Percentiles rank a stretch among this genome's conserved stretches.
Conservation (phyloP, 1,139 yeast genomes). For the Williopsis jadinii region DNA sequence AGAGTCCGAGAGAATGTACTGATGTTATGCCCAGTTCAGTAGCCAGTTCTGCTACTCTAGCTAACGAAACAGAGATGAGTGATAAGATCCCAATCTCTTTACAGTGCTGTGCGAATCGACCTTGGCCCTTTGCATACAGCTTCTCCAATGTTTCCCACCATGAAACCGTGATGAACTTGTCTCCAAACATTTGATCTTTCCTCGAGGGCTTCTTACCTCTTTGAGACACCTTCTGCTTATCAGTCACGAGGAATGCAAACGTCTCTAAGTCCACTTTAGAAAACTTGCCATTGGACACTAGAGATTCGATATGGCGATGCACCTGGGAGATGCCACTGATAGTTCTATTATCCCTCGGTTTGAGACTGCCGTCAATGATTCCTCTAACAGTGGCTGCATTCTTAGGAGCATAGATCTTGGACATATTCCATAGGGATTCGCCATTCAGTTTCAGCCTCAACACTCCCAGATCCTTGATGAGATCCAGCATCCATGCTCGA, state of each 20-base stretch:
- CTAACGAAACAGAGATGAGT: conserved; percentile 40
- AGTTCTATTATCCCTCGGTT: conserved; percentile 19
- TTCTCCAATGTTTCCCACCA: conserved; percentile 58
- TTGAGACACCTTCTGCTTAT: background rate
- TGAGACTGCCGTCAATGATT: conserved; percentile 41
- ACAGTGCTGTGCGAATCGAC: conserved; percentile 39
- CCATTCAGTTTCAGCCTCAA: conserved; percentile 50
- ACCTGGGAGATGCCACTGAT: conserved; percentile 13
- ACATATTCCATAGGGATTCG: conserved; percentile 56
- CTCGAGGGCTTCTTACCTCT: background rate
- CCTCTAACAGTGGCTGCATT: conserved; percentile 43
- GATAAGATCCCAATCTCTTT: conserved; percentile 47
- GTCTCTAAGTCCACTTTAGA: conserved; percentile 32
- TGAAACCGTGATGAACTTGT: conserved; percentile 40
- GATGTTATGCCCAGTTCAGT: conserved; percentile 40
- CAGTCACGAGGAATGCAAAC: conserved; percentile 29
- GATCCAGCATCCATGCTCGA: conserved; percentile 43
- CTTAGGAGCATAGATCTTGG: conserved; percentile 42
- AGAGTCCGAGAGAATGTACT: conserved; percentile 33
- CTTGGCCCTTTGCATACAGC: conserved; percentile 48
- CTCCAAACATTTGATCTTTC: conserved; percentile 34
- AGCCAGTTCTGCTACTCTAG: conserved; percentile 35
- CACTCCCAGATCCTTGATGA: conserved; percentile 46
- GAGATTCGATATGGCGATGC: conserved; percentile 31
- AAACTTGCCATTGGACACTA: conserved; percentile 40